Base-by-base conservation (phyloP, 2,329 filamentous ascomycete genomes). In the Ascochyta koolunga region DNA sequence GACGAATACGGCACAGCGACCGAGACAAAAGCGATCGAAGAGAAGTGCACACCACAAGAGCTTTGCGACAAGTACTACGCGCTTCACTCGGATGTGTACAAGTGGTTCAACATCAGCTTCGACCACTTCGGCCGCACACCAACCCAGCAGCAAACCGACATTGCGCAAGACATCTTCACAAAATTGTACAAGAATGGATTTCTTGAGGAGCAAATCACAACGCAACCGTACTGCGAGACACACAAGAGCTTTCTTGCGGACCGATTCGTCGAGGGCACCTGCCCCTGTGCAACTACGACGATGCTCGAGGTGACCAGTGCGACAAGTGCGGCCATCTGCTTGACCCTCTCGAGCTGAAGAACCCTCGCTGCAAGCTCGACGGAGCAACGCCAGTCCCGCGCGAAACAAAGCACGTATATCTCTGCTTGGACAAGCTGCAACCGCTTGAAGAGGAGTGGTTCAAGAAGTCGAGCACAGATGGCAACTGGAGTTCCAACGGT, bases 1-100 rank as follows among this genome's bases (percentile, higher is more conserved):
- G 93, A 97, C 79, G 91, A 98, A 78, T 98, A 97, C 76, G 93
- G 93, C 53, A 98, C 93, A 11, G 93, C 93, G 19, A 96, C 93
- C 27, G 93, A 97, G 78, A 96, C 93, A 22, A 96, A 96, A 79
- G 93, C 93, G 4, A 85, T 97, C 35, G 91, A 96, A 74, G 91
- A 95, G 73, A 88, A 89, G 13, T 81, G 92, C 60, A 91, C 88
- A 11, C 92, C 93, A 19, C 83, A 89, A 67, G 84, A 93, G 71
- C 86, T 98, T 11, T 97, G 93, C 80, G 86, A 90, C 77, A 96
- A 97, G 79, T 97, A 96, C 80, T 90, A 96, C 78, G 86, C 86
- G 67, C 86, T 96, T 54, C 93, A 97, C 78, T 87, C 91, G 67
- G 90, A 89, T 42, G 89, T 97, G 62, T 98, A 98, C 77, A 85